These are phyloP conservation scores for Candida quercuum DNA, from an alignment of 805 yeast species.

Conservation along the genomic window DNA sequence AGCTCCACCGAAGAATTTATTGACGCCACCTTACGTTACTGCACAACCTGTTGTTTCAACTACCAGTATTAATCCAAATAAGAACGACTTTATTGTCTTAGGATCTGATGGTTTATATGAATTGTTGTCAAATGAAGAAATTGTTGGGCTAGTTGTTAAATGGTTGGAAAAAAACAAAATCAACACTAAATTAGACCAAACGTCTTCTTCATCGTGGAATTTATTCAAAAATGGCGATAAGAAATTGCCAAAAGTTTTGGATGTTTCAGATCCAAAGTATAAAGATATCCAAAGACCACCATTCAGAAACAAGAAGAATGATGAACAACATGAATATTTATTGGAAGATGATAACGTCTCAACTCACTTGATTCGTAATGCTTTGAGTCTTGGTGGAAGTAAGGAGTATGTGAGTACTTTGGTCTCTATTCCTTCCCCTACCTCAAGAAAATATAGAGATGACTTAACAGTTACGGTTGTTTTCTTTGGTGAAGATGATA, in stretches of 20 bases:
- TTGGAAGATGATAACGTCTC: slow-evolving; percentile 85
- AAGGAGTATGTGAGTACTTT: slow-evolving; percentile 84
- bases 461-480: slow-evolving; percentile 95
- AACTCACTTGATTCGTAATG: slow-evolving; percentile 91
- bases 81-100: slow-evolving; percentile 82
- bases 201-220: slow-evolving; percentile 13
- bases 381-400: slow-evolving; percentile 83
- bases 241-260: slow-evolving; percentile 58
- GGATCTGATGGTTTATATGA: slow-evolving; percentile 95
- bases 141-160: slow-evolving; percentile 83
- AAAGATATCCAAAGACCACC: slow-evolving; percentile 66
- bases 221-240: slow-evolving; percentile 26
- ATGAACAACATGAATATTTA: slow-evolving; percentile 36
- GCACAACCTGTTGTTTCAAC: slow-evolving; percentile 93
- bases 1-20: slow-evolving; percentile 60
- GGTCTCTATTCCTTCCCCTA: slow-evolving; percentile 86
- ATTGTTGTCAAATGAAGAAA: slow-evolving; percentile 86
- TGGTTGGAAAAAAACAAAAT: slow-evolving; percentile 82
- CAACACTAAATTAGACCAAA: slow-evolving; percentile 13
- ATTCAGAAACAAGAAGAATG: slow-evolving; percentile 46
- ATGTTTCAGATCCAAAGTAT: slow-evolving; percentile 51
- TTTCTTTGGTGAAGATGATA: slow-evolving; percentile 66
- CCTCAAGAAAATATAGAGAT: slow-evolving; percentile 88
- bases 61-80: slow-evolving; percentile 61
- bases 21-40: slow-evolving; percentile 95